phyloP scores from a whole-genome alignment of 2,329 filamentous ascomycete species.

The Aaosphaeria arxii region DNA sequence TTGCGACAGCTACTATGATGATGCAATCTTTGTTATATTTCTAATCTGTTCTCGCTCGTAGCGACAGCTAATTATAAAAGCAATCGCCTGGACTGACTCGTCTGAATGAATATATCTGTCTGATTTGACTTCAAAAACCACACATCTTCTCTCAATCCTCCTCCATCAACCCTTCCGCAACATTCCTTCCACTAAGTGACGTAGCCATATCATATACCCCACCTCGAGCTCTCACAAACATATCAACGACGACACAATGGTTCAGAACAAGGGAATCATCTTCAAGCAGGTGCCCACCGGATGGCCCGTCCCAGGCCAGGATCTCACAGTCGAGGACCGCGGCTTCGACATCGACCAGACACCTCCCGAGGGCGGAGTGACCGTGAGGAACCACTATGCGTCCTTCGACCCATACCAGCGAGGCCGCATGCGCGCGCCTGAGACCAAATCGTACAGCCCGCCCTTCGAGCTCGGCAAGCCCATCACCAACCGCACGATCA shows the following conservation, averaged over 20 bases:
- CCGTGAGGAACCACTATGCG: conserved; percentile 67
- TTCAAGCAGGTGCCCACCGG: conserved; percentile 68
- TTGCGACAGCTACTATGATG: too few species aligned
- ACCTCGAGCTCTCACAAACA: too few species aligned
- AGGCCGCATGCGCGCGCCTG: conserved; percentile 68
- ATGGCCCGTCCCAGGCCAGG: conserved; percentile 66
- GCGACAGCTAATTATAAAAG: too few species aligned
- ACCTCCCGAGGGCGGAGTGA: conserved; percentile 62
- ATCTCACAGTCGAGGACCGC: conserved; percentile 65
- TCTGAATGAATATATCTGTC: too few species aligned
- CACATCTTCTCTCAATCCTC: not conserved
- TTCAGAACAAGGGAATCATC: conserved; percentile 71
- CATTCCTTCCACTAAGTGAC: not conserved
- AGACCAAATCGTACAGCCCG: conserved; percentile 64
- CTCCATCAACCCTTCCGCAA: not conserved
- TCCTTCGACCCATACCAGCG: conserved; percentile 86
- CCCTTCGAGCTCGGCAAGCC: conserved; percentile 61
- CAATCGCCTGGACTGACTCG: too few species aligned
- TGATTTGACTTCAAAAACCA: not conserved
- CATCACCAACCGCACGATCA: conserved; percentile 62
- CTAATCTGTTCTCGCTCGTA: too few species aligned
- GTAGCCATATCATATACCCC: too few species aligned
- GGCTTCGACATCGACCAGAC: conserved; percentile 65
- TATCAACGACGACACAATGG: conserved; percentile 36
- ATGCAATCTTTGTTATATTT: too few species aligned